Evolutionary conservation across 2,329 filamentous ascomycete genomes (phyloP).

Genomic region (Ophiostoma sp.): DNA sequence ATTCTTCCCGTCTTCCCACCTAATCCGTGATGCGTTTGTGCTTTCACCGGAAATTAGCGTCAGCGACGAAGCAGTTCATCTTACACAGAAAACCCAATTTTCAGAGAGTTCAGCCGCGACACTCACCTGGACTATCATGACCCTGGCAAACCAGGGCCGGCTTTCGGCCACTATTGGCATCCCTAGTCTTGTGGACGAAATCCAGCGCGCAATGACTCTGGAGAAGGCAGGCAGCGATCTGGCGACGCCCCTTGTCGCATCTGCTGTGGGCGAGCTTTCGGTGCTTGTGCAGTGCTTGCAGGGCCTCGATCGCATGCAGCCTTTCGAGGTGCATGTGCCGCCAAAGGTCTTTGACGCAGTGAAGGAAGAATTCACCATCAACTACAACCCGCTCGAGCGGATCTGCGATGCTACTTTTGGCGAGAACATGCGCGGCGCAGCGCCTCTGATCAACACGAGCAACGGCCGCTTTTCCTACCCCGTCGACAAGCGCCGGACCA

Average conservation of each 20-base stretch:
- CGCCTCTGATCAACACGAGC: conserved; percentile 34
- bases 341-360: not conserved
- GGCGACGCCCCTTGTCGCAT: not conserved
- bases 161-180: not conserved
- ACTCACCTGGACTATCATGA: not conserved
- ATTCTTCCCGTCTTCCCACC: not conserved
- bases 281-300: not conserved
- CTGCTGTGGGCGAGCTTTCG: not conserved
- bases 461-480: conserved; percentile 42
- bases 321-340: not conserved
- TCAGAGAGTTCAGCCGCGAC: not conserved
- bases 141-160: not conserved
- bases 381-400: not conserved
- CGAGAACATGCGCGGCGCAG: conserved; percentile 22
- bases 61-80: not conserved
- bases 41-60: not conserved
- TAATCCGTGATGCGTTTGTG: not conserved
- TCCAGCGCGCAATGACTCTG: conserved; percentile 2
- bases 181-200: conserved; percentile 8
- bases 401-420: not conserved
- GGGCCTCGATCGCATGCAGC: not conserved
- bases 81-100: not conserved
- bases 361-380: not conserved
- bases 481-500: conserved; percentile 41
- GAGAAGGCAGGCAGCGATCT: not conserved